Conservation (phyloP, 345 rosid species). For the Populus davidiana region DNA sequence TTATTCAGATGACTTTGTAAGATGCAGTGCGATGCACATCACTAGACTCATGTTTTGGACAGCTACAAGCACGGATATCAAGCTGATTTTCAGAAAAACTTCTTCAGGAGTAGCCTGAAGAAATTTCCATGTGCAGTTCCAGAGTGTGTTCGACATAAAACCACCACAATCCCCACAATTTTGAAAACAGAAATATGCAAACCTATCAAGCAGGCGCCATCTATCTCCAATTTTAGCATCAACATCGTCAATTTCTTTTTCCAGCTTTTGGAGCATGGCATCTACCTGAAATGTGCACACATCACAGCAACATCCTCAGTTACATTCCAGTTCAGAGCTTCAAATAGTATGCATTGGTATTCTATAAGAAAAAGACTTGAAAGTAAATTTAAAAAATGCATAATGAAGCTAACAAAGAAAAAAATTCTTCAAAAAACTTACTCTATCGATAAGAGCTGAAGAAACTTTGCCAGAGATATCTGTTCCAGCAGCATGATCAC, state of each 20-base stretch:
- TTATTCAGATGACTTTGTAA: background rate
- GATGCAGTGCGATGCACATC: background rate
- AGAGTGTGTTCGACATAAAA: constrained; percentile 6
- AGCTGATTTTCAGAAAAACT: background rate
- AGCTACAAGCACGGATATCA: background rate
- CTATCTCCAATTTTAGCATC: constrained; percentile 92
- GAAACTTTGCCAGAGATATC: constrained; percentile 72
- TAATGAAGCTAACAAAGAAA: background rate
- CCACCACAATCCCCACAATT: background rate
- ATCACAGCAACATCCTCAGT: background rate
- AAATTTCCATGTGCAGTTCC: background rate
- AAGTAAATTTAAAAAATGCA: too few relatives aligned
- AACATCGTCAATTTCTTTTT: constrained; percentile 96
- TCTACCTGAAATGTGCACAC: constrained; percentile 59
- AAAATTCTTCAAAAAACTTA: constrained; percentile 24
- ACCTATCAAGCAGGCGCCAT: constrained; percentile 92
- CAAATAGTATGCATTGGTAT: background rate
- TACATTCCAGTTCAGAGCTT: background rate
- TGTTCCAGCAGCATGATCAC: constrained; percentile 58
- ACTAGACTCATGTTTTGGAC: background rate
- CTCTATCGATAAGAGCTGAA: constrained; percentile 72
- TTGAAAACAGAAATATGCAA: constrained; percentile 20
- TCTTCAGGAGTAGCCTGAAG: background rate
- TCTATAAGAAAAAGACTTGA: background rate
- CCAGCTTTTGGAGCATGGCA: constrained; percentile 91